Conservation (phyloP, 1,284 basidiomycete species). For the Ganoderma lucidum region DNA sequence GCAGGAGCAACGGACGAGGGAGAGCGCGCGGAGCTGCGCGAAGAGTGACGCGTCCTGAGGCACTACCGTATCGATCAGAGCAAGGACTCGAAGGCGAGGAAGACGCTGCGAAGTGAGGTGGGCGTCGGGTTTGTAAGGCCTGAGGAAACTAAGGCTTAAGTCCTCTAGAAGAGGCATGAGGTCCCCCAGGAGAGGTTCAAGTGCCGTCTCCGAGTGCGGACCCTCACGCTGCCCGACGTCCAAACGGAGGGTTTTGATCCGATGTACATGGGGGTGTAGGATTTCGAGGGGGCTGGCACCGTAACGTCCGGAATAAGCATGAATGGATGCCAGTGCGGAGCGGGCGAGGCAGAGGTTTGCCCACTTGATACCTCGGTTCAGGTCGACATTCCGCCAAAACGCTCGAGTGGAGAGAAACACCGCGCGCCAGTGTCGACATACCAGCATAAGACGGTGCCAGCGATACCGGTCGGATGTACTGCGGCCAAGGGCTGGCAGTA, state of each 20-base stretch:
- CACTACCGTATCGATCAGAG: background rate
- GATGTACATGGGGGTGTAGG: background rate
- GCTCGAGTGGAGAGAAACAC: slow-evolving; percentile 2
- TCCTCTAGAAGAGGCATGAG: background rate
- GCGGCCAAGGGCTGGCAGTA: too few species aligned
- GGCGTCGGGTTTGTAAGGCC: background rate
- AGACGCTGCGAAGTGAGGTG: background rate
- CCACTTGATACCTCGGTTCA: background rate
- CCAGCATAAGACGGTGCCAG: slow-evolving; percentile 15
- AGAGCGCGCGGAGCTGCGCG: background rate
- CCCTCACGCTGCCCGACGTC: too few species aligned
- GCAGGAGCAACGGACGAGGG: background rate
- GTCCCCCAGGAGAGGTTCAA: background rate
- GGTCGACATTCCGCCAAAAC: slow-evolving; percentile 11
- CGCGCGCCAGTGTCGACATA: slow-evolving; percentile 15
- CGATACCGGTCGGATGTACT: too few species aligned
- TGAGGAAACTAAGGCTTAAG: background rate
- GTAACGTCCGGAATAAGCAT: background rate
- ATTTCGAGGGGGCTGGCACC: background rate
- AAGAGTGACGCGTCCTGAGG: background rate
- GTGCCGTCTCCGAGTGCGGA: background rate
- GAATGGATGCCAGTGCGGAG: background rate
- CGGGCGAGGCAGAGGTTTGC: background rate
- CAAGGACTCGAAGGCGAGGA: background rate
- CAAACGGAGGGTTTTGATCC: background rate